Evolutionary conservation across 1,139 yeast species (phyloP).

Genomic region (Meyerozyma elateridarum): DNA sequence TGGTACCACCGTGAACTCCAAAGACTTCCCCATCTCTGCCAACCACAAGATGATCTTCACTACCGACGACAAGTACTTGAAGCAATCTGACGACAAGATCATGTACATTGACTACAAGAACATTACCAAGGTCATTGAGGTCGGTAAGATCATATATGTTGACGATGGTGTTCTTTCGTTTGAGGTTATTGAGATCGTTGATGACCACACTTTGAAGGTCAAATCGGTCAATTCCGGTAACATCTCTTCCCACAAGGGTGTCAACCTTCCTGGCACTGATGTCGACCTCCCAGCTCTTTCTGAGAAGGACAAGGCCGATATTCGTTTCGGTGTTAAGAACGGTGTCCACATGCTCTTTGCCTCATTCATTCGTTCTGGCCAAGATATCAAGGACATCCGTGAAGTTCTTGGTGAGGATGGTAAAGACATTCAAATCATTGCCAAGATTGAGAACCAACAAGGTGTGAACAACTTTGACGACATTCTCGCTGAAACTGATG

Average conservation of each 20-base stretch:
- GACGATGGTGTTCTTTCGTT: conserved; percentile 98
- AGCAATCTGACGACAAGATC: conserved; percentile 65
- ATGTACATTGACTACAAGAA: conserved; percentile 94
- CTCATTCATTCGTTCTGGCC: conserved; percentile 92
- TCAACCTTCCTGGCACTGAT: conserved; percentile 97
- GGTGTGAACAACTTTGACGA: conserved; percentile 99
- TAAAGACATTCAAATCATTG: conserved; percentile 89
- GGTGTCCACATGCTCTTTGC: conserved; percentile 98
- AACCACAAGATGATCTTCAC: conserved; percentile 91
- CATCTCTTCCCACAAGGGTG: conserved; percentile 97
- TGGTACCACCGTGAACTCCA: conserved; percentile 78
- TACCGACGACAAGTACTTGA: conserved; percentile 78
- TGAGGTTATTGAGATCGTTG: conserved; percentile 79
- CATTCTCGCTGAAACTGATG: conserved; percentile 89
- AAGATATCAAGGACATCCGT: conserved; percentile 87
- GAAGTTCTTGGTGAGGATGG: conserved; percentile 96
- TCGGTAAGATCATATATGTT: conserved; percentile 85
- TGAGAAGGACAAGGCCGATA: conserved; percentile 91
- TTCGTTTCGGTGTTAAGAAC: conserved; percentile 93
- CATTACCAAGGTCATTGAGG: conserved; percentile 87
- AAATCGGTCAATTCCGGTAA: conserved; percentile 90
- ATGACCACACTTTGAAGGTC: conserved; percentile 78
- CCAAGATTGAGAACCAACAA: conserved; percentile 98
- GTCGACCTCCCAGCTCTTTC: conserved; percentile 97
- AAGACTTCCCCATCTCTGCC: conserved; percentile 77